Evolutionary conservation across 208 protist genomes (phyloP).

Genomic region (Novymonas esmeraldas): DNA sequence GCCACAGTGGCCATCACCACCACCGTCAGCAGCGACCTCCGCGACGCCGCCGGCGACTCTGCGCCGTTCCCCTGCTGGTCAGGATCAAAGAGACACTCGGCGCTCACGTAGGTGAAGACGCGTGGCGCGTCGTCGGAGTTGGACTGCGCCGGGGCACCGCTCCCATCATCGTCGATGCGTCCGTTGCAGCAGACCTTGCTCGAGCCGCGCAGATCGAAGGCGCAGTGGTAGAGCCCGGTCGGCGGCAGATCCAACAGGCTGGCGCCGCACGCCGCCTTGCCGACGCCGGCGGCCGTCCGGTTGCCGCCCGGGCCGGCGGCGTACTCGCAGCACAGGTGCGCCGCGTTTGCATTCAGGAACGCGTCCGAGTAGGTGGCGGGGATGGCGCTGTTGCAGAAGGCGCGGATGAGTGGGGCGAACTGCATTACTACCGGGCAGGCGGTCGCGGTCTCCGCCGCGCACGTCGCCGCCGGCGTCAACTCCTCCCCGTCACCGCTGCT

Average conservation of each 20-base stretch:
- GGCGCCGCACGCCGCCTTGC: slow-evolving; percentile 8
- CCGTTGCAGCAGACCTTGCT: slow-evolving; percentile 26
- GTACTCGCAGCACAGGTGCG: slow-evolving; percentile 24
- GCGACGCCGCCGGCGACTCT: not conserved
- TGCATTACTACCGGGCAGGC: slow-evolving; percentile 11
- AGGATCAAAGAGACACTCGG: slow-evolving; percentile 16
- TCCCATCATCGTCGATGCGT: slow-evolving; percentile 4
- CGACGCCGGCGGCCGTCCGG: not conserved
- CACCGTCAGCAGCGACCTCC: not conserved
- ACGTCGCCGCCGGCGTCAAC: slow-evolving; percentile 6
- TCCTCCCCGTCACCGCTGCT: no score
- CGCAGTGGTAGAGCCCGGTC: slow-evolving; percentile 24
- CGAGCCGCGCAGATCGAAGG: not conserved
- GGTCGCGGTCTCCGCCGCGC: not conserved
- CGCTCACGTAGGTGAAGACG: slow-evolving; percentile 14
- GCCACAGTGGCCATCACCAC: not conserved
- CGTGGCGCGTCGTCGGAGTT: not conserved
- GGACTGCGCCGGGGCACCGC: not conserved
- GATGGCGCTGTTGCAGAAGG: slow-evolving; percentile 24
- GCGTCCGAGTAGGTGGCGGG: slow-evolving; percentile 19
- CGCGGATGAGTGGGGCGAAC: slow-evolving; percentile 17
- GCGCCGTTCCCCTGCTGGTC: not conserved
- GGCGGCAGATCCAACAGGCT: slow-evolving; percentile 18
- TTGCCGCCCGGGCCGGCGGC: not conserved
- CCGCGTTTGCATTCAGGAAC: slow-evolving; percentile 11